phyloP scores from a whole-genome alignment of 2,329 filamentous ascomycete genomes.

The Penicillium sp. region DNA sequence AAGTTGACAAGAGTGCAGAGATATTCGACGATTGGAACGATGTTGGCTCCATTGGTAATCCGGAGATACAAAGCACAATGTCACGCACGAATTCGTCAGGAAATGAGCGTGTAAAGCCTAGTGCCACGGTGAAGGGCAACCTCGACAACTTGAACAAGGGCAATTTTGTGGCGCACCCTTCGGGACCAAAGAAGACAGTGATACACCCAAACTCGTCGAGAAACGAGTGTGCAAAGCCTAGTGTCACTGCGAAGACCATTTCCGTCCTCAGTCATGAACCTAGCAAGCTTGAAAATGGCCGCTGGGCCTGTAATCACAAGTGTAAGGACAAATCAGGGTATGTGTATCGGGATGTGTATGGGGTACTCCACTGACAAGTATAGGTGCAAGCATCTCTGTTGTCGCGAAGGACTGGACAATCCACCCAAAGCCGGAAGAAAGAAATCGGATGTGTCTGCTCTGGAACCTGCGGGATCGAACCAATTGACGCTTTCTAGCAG shows the following conservation, averaged over 20 bases:
- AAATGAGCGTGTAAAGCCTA: constrained; percentile 16
- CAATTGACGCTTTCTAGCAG: constrained; percentile 37
- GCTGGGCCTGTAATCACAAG: constrained; percentile 73
- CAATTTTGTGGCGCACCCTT: neutral
- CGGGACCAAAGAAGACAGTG: neutral
- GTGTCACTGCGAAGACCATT: constrained; percentile 16
- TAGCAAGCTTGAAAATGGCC: constrained; percentile 68
- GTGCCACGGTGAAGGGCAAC: constrained; percentile 14
- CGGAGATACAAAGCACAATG: neutral
- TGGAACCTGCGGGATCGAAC: constrained; percentile 32
- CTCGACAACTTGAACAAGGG: neutral
- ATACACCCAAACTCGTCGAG: constrained; percentile 12
- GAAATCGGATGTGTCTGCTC: constrained; percentile 15
- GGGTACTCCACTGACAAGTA: constrained; percentile 17
- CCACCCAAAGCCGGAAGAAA: constrained; percentile 54
- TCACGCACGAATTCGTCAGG: constrained; percentile 10
- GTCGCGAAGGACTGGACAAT: constrained; percentile 71
- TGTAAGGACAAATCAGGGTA: constrained; percentile 65
- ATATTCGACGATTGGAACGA: neutral
- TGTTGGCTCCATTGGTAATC: neutral
- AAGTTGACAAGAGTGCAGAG: neutral
- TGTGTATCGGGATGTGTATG: constrained; percentile 24
- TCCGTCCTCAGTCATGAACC: constrained; percentile 43
- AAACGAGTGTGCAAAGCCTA: constrained; percentile 16
- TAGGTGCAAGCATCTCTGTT: constrained; percentile 74